Conservation (phyloP, 2,329 filamentous ascomycete genomes). For the Microsporum audouinii region DNA sequence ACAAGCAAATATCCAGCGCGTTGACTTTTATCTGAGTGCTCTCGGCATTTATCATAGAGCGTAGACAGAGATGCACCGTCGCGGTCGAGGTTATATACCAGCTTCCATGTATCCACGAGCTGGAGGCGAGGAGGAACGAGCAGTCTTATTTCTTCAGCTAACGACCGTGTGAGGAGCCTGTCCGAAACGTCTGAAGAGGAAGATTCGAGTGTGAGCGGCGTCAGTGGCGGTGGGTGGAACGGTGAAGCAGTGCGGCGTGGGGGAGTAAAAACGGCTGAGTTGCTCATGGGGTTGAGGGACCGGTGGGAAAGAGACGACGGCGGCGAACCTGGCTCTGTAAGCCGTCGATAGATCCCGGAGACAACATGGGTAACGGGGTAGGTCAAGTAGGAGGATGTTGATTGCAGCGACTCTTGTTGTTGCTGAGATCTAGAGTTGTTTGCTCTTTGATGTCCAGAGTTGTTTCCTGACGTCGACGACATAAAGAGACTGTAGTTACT, state of each 20-base stretch:
- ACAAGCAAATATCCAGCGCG: conserved; percentile 83
- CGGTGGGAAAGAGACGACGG: conserved; percentile 13
- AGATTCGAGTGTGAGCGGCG: conserved; percentile 58
- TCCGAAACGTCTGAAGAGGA: conserved; percentile 47
- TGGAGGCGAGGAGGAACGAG: conserved; percentile 78
- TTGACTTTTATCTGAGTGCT: conserved; percentile 51
- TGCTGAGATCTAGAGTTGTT: conserved; percentile 4
- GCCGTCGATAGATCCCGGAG: conserved; percentile 56
- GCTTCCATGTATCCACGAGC: conserved; percentile 72
- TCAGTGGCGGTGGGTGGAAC: conserved; percentile 78
- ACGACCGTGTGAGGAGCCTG: conserved; percentile 53
- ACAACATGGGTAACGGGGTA: conserved; percentile 43
- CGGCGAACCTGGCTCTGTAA: conserved; percentile 36
- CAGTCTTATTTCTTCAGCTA: conserved; percentile 88
- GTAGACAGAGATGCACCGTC: conserved; percentile 81
- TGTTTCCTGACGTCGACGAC: conserved; percentile 2
- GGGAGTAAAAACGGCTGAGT: conserved; percentile 48
- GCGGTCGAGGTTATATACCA: conserved; percentile 83
- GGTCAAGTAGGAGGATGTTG: conserved; percentile 38
- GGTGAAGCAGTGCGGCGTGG: conserved; percentile 57
- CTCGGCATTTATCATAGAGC: conserved; percentile 67
- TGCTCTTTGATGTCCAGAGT: not conserved
- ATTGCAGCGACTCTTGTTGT: conserved; percentile 18
- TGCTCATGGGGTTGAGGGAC: conserved; percentile 14
- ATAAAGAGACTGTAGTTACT: not conserved